These are phyloP conservation scores for Populus hybrid DNA, from an alignment of 441 rosid genomes.

Conservation along the genomic window DNA sequence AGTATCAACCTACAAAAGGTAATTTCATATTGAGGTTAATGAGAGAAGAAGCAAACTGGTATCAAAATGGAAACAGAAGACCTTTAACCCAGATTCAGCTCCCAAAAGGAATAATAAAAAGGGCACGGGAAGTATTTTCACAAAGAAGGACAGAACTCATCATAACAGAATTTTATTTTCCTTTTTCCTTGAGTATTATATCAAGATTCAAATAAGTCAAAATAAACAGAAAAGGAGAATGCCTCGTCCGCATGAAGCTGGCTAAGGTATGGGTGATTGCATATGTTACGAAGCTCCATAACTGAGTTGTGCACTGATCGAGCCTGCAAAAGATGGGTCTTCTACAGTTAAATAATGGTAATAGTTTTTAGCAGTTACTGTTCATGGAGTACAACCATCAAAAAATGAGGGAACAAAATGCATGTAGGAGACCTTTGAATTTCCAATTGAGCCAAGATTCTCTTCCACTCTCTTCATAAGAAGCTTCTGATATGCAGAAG, in stretches of 20 bases:
- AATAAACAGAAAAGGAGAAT: conserved; percentile 26
- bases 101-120: conserved; percentile 8
- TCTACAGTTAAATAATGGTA: conserved; percentile 19
- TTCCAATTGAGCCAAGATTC: conserved; percentile 87
- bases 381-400: conserved; percentile 3
- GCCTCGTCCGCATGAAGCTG: conserved; percentile 96
- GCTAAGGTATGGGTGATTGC: conserved; percentile 97
- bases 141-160: background rate
- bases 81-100: conserved; percentile 3
- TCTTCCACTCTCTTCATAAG: conserved; percentile 96
- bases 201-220: conserved; percentile 14
- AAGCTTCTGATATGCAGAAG: conserved; percentile 95
- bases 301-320: conserved; percentile 94
- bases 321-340: conserved; percentile 41
- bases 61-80: conserved; percentile 4
- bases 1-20: conserved; percentile 62
- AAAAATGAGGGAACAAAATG: conserved; percentile 7
- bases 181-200: background rate
- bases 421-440: conserved; percentile 59
- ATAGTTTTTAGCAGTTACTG: background rate
- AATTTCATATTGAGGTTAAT: conserved; percentile 15
- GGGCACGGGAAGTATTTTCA: background rate
- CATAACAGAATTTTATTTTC: background rate
- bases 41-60: conserved; percentile 5
- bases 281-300: conserved; percentile 96